These are phyloP conservation scores for Zalerion maritima DNA, from an alignment of 495 filamentous ascomycete genomes.

Conservation along the genomic window DNA sequence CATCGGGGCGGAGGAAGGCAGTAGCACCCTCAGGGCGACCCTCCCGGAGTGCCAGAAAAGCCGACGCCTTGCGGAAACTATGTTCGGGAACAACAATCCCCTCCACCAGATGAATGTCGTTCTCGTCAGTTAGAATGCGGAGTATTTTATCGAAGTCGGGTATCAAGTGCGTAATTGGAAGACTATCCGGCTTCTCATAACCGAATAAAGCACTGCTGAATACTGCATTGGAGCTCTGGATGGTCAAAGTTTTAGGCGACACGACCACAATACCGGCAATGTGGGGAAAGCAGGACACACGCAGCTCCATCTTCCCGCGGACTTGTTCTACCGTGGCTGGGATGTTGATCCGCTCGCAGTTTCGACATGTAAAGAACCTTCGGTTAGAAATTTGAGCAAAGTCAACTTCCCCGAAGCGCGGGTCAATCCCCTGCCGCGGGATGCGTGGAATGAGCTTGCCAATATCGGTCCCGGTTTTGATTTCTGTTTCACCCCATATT, in stretches of 20 bases:
- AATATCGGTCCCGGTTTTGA: slow-evolving; percentile 53
- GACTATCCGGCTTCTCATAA: slow-evolving; percentile 64
- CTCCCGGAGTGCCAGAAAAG: slow-evolving; percentile 66
- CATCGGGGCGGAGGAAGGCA: slow-evolving; percentile 64
- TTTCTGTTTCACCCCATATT: slow-evolving; percentile 64
- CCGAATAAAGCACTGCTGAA: slow-evolving; percentile 89
- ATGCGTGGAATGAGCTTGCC: slow-evolving; percentile 64
- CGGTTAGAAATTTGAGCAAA: slow-evolving; percentile 50
- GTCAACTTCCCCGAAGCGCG: slow-evolving; percentile 50
- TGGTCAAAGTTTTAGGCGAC: slow-evolving; percentile 54
- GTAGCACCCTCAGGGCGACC: slow-evolving; percentile 61
- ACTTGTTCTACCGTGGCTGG: slow-evolving; percentile 61
- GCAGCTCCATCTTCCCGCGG: slow-evolving; percentile 47
- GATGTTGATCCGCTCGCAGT: slow-evolving; percentile 56
- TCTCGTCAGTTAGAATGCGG: slow-evolving; percentile 68
- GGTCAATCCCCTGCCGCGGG: slow-evolving; percentile 54
- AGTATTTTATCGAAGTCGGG: slow-evolving; percentile 78
- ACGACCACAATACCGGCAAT: slow-evolving; percentile 95
- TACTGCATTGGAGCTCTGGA: slow-evolving; percentile 86
- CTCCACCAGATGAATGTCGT: slow-evolving; percentile 66
- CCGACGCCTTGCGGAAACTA: slow-evolving; percentile 79
- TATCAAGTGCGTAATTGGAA: slow-evolving; percentile 63
- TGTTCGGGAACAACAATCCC: slow-evolving; percentile 97
- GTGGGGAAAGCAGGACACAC: slow-evolving; percentile 86
- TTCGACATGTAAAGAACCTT: slow-evolving; percentile 70